A percentile compares a stretch with the other conserved stretches of the same genome.
Conservation (phyloP, 352 stramenopile genomes). For the Globisporangium orthogonon region DNA sequence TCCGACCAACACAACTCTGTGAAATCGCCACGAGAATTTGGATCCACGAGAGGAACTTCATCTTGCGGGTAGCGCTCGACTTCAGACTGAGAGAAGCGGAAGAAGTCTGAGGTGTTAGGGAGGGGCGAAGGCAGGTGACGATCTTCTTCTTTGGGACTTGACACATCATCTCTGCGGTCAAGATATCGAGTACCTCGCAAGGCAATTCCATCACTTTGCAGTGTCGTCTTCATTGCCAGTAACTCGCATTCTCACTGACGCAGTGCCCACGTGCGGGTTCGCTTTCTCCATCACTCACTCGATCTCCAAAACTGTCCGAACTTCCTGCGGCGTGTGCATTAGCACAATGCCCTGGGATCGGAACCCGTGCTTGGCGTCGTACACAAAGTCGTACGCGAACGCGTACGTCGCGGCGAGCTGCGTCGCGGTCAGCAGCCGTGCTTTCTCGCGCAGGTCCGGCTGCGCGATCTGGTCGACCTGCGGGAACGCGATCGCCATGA, state of each 20-base stretch:
- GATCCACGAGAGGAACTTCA: background rate
- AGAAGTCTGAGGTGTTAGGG: no score
- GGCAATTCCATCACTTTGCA: background rate
- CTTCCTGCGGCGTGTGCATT: constrained; percentile 50
- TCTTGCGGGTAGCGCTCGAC: background rate
- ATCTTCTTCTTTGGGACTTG: background rate
- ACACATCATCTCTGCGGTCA: background rate
- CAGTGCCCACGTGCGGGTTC: no score
- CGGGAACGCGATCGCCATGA: constrained; percentile 46
- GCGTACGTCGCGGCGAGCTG: constrained; percentile 40
- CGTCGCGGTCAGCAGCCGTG: constrained; percentile 24
- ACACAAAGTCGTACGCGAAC: constrained; percentile 55
- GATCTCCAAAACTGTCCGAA: constrained; percentile 58
- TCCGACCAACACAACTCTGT: background rate
- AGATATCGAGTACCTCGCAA: background rate
- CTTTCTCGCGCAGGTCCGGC: constrained; percentile 35
- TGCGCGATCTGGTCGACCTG: constrained; percentile 49
- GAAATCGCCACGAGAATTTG: background rate
- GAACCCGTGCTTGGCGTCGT: constrained; percentile 37
- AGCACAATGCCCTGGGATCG: constrained; percentile 25
- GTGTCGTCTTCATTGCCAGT: background rate
- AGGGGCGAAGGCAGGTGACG: background rate
- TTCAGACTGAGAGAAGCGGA: no score
- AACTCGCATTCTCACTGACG: no score
- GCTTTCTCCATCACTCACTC: constrained; percentile 17